These are phyloP conservation scores for Podospora comata DNA, from an alignment of 495 filamentous ascomycete species.

Conservation along the genomic window DNA sequence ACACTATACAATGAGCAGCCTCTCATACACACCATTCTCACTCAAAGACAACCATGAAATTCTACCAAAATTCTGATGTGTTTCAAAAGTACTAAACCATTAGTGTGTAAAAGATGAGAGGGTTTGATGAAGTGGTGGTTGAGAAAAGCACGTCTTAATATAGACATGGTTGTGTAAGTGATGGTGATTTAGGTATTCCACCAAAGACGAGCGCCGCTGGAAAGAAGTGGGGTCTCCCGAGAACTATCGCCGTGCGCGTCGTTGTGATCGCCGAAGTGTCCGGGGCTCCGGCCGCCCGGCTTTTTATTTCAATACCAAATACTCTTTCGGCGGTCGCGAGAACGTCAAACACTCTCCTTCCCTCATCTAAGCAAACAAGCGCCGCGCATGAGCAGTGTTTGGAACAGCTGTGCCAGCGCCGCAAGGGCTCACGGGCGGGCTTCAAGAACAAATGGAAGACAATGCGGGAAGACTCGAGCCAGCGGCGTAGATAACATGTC, in stretches of 20 bases:
- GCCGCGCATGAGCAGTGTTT: conserved; percentile 13
- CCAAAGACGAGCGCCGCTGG: too few species aligned
- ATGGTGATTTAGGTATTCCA: too few species aligned
- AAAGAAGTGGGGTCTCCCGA: not conserved
- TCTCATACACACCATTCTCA: too few species aligned
- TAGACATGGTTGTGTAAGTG: too few species aligned
- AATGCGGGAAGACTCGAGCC: not conserved
- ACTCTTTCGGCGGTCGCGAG: not conserved
- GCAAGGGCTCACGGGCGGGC: conserved; percentile 6
- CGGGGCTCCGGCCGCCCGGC: not conserved
- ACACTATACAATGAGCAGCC: too few species aligned
- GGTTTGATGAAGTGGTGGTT: too few species aligned
- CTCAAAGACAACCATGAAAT: too few species aligned
- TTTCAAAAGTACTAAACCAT: too few species aligned
- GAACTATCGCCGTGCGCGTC: not conserved
- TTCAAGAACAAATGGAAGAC: conserved; percentile 20
- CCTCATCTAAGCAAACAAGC: not conserved
- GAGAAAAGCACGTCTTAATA: too few species aligned
- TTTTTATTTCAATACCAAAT: not conserved
- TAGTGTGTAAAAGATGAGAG: too few species aligned
- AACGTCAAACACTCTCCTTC: not conserved
- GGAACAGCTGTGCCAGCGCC: conserved; percentile 20
- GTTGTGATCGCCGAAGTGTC: not conserved
- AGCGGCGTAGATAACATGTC: not conserved
- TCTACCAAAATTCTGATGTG: too few species aligned